Conservation (phyloP, 371 early-diverging fungal genomes). For the Lichtheimia corymbifera region DNA sequence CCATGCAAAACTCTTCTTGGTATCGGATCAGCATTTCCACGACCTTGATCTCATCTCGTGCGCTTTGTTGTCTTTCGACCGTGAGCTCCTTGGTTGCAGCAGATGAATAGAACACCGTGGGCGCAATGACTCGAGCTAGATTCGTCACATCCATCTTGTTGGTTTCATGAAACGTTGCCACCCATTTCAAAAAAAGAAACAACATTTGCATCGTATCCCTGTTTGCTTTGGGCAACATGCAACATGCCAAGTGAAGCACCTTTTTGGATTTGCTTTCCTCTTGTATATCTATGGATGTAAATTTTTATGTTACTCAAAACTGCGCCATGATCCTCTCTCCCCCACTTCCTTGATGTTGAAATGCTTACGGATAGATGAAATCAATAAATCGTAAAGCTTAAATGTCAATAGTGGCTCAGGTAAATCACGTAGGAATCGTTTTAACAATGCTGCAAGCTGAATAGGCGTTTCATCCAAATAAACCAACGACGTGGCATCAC, state of each 20-base stretch:
- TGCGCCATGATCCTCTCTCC: too few relatives aligned
- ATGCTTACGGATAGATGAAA: constrained; percentile 60
- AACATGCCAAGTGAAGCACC: constrained; percentile 76
- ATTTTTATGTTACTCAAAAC: background rate
- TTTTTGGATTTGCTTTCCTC: constrained; percentile 46
- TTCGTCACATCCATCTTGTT: constrained; percentile 91
- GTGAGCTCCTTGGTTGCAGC: constrained; percentile 18
- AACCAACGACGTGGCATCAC: constrained; percentile 12
- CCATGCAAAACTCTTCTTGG: constrained; percentile 74
- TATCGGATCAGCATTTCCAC: constrained; percentile 72
- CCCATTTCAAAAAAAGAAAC: constrained; percentile 83
- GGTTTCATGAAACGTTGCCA: constrained; percentile 65
- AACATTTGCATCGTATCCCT: constrained; percentile 88
- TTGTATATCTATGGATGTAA: constrained; percentile 31
- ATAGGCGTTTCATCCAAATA: constrained; percentile 68
- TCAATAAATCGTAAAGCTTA: constrained; percentile 79
- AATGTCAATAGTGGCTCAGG: constrained; percentile 95
- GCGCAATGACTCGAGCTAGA: constrained; percentile 91
- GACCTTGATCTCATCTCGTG: constrained; percentile 66
- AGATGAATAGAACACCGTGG: constrained; percentile 76
- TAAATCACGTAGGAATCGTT: constrained; percentile 91
- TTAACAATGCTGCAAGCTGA: constrained; percentile 92
- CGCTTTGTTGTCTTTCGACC: constrained; percentile 58
- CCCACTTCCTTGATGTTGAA: background rate
- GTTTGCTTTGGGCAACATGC: constrained; percentile 88